Evolutionary conservation across 768 basidiomycete genomes (phyloP).

Genomic region (Postia placenta): DNA sequence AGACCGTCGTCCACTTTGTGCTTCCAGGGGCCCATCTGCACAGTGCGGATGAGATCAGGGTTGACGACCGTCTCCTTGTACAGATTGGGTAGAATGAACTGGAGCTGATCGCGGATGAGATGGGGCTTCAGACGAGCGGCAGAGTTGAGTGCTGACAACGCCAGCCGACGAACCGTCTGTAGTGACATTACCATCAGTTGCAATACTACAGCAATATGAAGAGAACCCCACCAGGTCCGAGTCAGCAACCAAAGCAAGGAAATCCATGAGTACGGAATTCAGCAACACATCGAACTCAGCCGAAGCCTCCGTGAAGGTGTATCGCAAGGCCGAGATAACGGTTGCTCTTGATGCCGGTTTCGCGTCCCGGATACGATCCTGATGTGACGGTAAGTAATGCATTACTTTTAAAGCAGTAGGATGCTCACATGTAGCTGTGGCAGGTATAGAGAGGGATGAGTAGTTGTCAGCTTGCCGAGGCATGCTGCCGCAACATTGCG

Average conservation of each 20-base stretch:
- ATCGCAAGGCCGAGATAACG: constrained; percentile 88
- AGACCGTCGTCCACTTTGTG: constrained; percentile 97
- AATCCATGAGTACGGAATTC: constrained; percentile 82
- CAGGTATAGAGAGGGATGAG: constrained; percentile 85
- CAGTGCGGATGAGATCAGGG: constrained; percentile 74
- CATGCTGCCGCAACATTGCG: constrained; percentile 95
- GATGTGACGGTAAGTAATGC: background rate
- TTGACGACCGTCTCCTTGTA: constrained; percentile 85
- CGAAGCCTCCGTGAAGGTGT: constrained; percentile 83
- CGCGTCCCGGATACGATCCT: constrained; percentile 64
- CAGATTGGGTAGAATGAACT: constrained; percentile 68
- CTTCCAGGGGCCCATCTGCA: constrained; percentile 97
- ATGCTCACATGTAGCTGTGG: constrained; percentile 80
- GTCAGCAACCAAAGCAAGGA: constrained; percentile 88
- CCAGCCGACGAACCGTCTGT: constrained; percentile 85
- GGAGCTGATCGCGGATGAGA: constrained; percentile 81
- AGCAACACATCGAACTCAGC: constrained; percentile 87
- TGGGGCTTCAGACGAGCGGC: constrained; percentile 94
- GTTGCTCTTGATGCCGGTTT: constrained; percentile 76
- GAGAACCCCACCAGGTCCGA: constrained; percentile 60
- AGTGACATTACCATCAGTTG: background rate
- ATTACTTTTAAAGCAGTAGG: background rate
- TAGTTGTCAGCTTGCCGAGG: constrained; percentile 90
- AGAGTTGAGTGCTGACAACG: constrained; percentile 87
- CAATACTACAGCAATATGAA: background rate